Conservation (phyloP, 2,329 filamentous ascomycete species). For the Phoma herbarum region DNA sequence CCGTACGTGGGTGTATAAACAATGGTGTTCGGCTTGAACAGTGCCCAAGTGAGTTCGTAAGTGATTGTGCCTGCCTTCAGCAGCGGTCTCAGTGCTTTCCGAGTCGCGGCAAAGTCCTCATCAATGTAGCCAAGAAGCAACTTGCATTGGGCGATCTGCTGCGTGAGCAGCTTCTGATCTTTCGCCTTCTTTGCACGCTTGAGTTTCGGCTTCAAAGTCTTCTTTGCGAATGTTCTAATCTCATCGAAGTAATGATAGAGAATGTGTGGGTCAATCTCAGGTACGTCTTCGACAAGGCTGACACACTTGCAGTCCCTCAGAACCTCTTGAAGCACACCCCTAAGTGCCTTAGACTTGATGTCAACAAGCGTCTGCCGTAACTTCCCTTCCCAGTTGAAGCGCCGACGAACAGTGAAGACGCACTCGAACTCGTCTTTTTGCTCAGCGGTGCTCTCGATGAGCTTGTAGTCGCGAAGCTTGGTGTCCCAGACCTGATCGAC, state of each 20-base stretch:
- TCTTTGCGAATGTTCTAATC: constrained; percentile 67
- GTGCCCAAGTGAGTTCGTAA: constrained; percentile 86
- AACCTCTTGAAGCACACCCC: constrained; percentile 73
- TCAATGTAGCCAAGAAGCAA: constrained; percentile 80
- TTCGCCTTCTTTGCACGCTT: constrained; percentile 70
- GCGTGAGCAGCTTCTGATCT: constrained; percentile 64
- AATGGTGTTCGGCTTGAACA: constrained; percentile 87
- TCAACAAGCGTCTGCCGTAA: constrained; percentile 79
- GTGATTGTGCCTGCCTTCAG: constrained; percentile 84
- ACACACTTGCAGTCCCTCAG: constrained; percentile 81
- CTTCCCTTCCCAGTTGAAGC: constrained; percentile 85
- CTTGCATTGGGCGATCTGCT: constrained; percentile 72
- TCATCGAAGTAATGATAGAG: constrained; percentile 76
- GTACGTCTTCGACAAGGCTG: constrained; percentile 80
- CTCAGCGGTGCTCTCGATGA: constrained; percentile 71
- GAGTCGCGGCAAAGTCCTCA: constrained; percentile 78
- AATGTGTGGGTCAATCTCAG: constrained; percentile 64
- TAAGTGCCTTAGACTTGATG: constrained; percentile 82
- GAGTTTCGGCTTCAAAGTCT: constrained; percentile 68
- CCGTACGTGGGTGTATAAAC: constrained; percentile 81
- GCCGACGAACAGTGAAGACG: constrained; percentile 79
- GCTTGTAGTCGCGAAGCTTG: constrained; percentile 64
- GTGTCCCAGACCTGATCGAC: constrained; percentile 69
- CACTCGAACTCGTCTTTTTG: constrained; percentile 78
- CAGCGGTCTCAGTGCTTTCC: constrained; percentile 82